Conservation (phyloP, 495 filamentous ascomycete species). For the Penicilliopsis zonata region DNA sequence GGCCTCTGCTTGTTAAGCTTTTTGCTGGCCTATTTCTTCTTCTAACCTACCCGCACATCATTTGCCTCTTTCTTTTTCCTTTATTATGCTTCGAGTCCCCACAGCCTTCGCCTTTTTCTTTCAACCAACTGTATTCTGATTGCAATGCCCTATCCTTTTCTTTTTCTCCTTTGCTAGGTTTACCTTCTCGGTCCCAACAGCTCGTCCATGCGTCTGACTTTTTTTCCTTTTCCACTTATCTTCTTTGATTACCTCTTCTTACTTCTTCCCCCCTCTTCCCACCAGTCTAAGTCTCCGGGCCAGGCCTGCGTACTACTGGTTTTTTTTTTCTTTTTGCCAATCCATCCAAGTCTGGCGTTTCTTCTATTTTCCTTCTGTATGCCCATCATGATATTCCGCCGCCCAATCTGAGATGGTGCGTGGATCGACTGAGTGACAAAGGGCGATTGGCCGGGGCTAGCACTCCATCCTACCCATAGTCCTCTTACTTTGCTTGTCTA, state of each 20-base stretch:
- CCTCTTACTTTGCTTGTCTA: slow-evolving; percentile 7
- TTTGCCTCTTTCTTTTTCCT: slow-evolving; percentile 14
- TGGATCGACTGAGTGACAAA: no score
- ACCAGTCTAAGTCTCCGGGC: not conserved
- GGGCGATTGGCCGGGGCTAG: no score
- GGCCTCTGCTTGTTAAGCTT: slow-evolving; percentile 79
- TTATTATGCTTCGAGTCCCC: slow-evolving; percentile 6
- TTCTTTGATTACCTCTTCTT: slow-evolving; percentile 5
- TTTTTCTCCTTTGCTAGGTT: not conserved
- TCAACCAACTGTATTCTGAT: slow-evolving; percentile 14
- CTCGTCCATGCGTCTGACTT: slow-evolving; percentile 4
- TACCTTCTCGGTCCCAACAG: slow-evolving; percentile 10
- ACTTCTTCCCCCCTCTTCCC: slow-evolving; percentile 2
- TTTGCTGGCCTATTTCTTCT: slow-evolving; percentile 87
- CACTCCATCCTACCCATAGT: slow-evolving; percentile 2
- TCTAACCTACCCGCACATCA: slow-evolving; percentile 40
- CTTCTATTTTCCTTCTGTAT: no score
- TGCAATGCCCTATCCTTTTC: slow-evolving; percentile 11
- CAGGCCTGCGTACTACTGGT: not conserved
- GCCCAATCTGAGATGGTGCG: no score
- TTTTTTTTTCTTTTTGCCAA: slow-evolving; percentile 11
- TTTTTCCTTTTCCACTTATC: slow-evolving; percentile 3
- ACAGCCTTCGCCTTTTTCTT: slow-evolving; percentile 7
- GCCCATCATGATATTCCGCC: no score
- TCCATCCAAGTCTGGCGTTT: no score